Evolutionary conservation across 148 eudicot genomes (phyloP).

Genomic region (Rhododendron vialii): DNA sequence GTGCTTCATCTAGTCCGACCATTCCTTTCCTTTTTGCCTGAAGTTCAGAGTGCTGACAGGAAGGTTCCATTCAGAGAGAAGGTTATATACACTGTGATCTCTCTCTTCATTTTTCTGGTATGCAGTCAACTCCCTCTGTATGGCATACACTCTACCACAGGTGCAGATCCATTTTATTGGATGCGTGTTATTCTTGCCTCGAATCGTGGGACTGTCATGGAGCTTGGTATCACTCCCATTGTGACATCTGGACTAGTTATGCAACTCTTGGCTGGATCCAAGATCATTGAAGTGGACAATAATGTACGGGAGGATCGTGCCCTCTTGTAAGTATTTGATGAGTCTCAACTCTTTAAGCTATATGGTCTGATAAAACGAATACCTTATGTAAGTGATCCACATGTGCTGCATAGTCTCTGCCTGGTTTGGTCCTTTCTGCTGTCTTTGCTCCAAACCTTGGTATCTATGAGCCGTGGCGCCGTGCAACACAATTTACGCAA

Average conservation of each 20-base stretch:
- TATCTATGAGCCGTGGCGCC: background rate
- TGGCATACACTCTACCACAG: slow-evolving; percentile 82
- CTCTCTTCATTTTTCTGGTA: slow-evolving; percentile 73
- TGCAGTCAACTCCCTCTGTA: slow-evolving; percentile 90
- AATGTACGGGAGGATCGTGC: slow-evolving; percentile 88
- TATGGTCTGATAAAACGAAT: background rate
- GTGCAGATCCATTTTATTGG: slow-evolving; percentile 87
- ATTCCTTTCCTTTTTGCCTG: slow-evolving; percentile 72
- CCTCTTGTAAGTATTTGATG: slow-evolving; percentile 49
- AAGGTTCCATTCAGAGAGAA: slow-evolving; percentile 81
- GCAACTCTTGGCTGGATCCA: slow-evolving; percentile 91
- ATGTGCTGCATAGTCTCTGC: background rate
- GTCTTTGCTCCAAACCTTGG: background rate
- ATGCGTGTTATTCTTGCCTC: slow-evolving; percentile 94
- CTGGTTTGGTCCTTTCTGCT: background rate
- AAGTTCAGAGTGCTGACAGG: slow-evolving; percentile 76
- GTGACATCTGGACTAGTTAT: slow-evolving; percentile 86
- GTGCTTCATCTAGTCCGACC: slow-evolving; percentile 79
- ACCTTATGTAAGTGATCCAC: background rate
- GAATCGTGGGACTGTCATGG: slow-evolving; percentile 91
- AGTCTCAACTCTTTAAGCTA: background rate
- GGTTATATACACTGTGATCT: slow-evolving; percentile 80
- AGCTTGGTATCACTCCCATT: slow-evolving; percentile 89
- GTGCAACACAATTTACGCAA: background rate
- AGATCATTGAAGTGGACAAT: slow-evolving; percentile 89